A percentile compares a stretch with the other conserved stretches of the same genome.
These are phyloP conservation scores for Rauvolfia tetraphylla DNA, from an alignment of 257 asterid species.

Conservation along the genomic window DNA sequence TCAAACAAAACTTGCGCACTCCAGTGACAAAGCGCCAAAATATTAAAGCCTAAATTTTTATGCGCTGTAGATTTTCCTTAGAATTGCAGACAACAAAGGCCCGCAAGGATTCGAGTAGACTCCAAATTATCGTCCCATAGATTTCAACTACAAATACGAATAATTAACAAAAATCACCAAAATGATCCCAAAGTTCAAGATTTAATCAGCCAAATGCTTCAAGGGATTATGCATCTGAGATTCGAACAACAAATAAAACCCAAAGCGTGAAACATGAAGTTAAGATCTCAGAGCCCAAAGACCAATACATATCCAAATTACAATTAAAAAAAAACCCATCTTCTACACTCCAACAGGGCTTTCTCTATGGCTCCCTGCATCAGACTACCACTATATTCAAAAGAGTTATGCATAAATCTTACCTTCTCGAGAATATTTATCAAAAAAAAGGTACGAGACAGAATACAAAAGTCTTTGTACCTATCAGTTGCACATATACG, in stretches of 20 bases:
- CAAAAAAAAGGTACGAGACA: not conserved
- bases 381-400: not conserved
- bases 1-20: not conserved
- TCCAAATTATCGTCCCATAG: slow-evolving; percentile 10
- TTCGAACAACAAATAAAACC: slow-evolving; percentile 7
- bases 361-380: not conserved
- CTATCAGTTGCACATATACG: not conserved
- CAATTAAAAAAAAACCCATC: not conserved
- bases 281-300: slow-evolving; percentile 16
- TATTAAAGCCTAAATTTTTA: not conserved
- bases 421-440: not conserved
- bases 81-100: not conserved
- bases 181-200: not conserved
- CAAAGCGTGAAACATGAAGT: not conserved
- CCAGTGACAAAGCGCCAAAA: slow-evolving; percentile 3
- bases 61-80: not conserved
- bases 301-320: not conserved
- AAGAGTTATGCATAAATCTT: not conserved
- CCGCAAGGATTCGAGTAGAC: slow-evolving; percentile 3
- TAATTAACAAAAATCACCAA: not conserved
- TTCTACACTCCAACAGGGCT: not conserved
- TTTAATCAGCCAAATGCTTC: slow-evolving; percentile 8
- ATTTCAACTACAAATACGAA: slow-evolving; percentile 24
- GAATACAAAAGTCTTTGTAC: not conserved
- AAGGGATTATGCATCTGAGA: slow-evolving; percentile 14